Evolutionary conservation across 352 stramenopile genomes (phyloP).

Genomic region (Globisporangium spinosum): DNA sequence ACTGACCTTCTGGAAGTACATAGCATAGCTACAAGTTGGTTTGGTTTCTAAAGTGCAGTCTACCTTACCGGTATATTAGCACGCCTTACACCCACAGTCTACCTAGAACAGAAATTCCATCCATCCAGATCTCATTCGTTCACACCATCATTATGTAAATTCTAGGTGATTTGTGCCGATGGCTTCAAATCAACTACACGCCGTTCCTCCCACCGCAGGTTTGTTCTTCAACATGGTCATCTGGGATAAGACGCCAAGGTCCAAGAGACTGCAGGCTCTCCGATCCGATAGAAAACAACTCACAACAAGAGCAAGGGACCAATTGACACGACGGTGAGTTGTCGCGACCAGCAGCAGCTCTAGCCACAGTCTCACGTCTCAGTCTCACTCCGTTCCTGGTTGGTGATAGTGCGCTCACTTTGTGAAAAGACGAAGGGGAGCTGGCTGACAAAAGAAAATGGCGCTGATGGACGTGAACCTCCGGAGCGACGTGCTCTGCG

Average conservation of each 20-base stretch:
- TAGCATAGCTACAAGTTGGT: no score
- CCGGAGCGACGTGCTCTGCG: slow-evolving; percentile 1
- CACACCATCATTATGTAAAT: no score
- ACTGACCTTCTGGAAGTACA: no score
- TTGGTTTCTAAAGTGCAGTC: no score
- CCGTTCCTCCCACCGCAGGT: no score
- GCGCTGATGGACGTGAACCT: not conserved
- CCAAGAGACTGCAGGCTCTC: not conserved
- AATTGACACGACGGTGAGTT: not conserved
- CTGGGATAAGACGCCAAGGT: slow-evolving; percentile 1
- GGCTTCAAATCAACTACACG: no score
- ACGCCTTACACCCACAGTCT: no score
- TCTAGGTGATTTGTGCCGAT: no score
- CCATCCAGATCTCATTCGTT: no score
- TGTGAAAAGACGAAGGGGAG: not conserved
- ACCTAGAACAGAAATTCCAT: no score
- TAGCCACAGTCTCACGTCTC: not conserved
- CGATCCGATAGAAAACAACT: not conserved
- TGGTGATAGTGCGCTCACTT: not conserved
- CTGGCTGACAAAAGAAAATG: not conserved
- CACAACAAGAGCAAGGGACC: not conserved
- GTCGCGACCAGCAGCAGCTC: not conserved
- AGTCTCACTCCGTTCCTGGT: not conserved
- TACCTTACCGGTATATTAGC: no score
- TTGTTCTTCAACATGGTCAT: not conserved